Percentiles rank a stretch among this genome's conserved stretches.
Evolutionary conservation across 1,284 basidiomycete genomes (phyloP).

Genomic region (Lignosus rhinocerotis): DNA sequence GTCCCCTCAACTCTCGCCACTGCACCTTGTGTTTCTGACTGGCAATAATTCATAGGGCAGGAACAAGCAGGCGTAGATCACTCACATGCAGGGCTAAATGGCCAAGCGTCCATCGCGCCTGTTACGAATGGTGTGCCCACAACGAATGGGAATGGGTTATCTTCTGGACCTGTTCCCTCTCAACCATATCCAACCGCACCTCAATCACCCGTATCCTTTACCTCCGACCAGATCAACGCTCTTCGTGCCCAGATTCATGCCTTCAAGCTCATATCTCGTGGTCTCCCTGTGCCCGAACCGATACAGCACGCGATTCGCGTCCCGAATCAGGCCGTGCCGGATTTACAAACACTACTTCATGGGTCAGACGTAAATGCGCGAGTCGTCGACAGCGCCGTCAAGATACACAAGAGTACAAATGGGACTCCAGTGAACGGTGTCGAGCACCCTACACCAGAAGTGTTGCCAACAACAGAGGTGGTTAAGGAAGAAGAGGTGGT

Average conservation of each 20-base stretch:
- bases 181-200: conserved; percentile 37
- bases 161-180: conserved; percentile 32
- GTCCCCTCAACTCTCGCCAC: no score
- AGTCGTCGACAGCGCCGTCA: conserved; percentile 78
- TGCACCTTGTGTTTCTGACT: background rate
- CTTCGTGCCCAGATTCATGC: conserved; percentile 90
- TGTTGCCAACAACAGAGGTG: conserved; percentile 5
- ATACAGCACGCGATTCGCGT: conserved; percentile 79
- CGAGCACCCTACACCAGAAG: conserved; percentile 3
- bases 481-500: conserved; percentile 26
- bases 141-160: conserved; percentile 30
- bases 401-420: conserved; percentile 64
- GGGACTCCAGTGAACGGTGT: conserved; percentile 22
- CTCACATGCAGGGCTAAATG: conserved; percentile 22
- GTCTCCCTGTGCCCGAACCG: conserved; percentile 78
- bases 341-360: conserved; percentile 65
- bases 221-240: conserved; percentile 80
- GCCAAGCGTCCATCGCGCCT: conserved; percentile 19
- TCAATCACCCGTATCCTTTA: conserved; percentile 77
- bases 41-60: conserved; percentile 3
- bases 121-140: conserved; percentile 31
- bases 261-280: conserved; percentile 82
- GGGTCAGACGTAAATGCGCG: conserved; percentile 60
- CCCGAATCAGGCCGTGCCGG: conserved; percentile 56
- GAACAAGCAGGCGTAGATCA: conserved; percentile 21